A percentile compares a stretch with the other conserved stretches of the same genome.
phyloP scores from a whole-genome alignment of 495 filamentous ascomycete species.

The Friedmanniomyces simplex region DNA sequence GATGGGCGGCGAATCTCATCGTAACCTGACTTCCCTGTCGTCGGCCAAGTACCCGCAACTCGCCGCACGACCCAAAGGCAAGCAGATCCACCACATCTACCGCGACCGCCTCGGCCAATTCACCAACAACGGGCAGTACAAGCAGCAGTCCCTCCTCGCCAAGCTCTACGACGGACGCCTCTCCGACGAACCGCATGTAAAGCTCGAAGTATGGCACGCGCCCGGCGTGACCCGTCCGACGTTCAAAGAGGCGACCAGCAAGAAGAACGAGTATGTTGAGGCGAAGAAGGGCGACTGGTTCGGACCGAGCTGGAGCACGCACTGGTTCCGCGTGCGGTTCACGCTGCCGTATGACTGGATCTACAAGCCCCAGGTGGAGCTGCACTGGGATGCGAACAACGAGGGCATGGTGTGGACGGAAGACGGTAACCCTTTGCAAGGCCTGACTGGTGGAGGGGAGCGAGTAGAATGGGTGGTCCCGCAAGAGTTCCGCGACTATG shows the following conservation, averaged over 20 bases:
- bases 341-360: constrained; percentile 61
- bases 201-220: constrained; percentile 77
- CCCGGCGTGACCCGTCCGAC: constrained; percentile 68
- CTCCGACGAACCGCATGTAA: constrained; percentile 63
- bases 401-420: constrained; percentile 87
- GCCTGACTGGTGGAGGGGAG: constrained; percentile 85
- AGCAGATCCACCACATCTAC: constrained; percentile 82
- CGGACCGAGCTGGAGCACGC: constrained; percentile 95
- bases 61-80: constrained; percentile 56
- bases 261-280: constrained; percentile 65
- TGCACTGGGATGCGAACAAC: constrained; percentile 90
- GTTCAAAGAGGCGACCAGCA: constrained; percentile 79
- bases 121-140: constrained; percentile 70
- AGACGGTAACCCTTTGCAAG: constrained; percentile 81
- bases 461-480: constrained; percentile 85
- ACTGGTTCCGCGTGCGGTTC: constrained; percentile 84
- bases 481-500: constrained; percentile 58
- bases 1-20: constrained; percentile 37
- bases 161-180: constrained; percentile 68
- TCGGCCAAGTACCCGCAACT: constrained; percentile 43
- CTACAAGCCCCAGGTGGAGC: constrained; percentile 69
- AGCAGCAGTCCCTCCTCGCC: constrained; percentile 60
- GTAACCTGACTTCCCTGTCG: constrained; percentile 22
- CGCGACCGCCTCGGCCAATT: constrained; percentile 74
- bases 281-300: constrained; percentile 69